A percentile compares a stretch with the other conserved stretches of the same genome.
These are phyloP conservation scores for Botrytis squamosa DNA, from an alignment of 2,329 filamentous ascomycete genomes.

Conservation along the genomic window DNA sequence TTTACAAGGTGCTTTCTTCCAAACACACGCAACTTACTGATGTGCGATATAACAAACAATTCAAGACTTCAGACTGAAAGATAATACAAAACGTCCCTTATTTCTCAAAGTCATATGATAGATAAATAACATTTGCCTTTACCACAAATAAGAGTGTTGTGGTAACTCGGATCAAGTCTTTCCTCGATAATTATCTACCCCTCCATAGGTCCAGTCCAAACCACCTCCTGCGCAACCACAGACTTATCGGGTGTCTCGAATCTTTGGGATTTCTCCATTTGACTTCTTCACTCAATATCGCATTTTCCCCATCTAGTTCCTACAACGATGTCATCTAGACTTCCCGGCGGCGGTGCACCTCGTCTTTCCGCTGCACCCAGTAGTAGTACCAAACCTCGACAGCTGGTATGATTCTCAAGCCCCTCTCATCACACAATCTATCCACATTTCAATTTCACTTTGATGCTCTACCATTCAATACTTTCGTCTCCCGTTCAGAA, in stretches of 20 bases:
- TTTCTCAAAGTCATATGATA: not conserved
- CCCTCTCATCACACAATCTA: no score
- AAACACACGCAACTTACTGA: not conserved
- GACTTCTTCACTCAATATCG: not conserved
- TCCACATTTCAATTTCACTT: no score
- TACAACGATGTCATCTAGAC: constrained; percentile 33
- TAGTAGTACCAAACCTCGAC: constrained; percentile 50
- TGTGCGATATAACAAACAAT: not conserved
- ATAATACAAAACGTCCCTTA: not conserved
- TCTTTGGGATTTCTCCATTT: not conserved
- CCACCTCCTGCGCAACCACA: not conserved
- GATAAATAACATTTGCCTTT: not conserved
- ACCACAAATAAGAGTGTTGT: not conserved
- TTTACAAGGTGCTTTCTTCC: not conserved
- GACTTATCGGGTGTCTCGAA: not conserved
- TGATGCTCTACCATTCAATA: not conserved
- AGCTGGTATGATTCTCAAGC: constrained; percentile 44
- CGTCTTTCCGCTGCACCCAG: constrained; percentile 43
- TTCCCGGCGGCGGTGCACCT: constrained; percentile 34
- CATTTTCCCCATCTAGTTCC: not conserved
- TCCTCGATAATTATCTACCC: not conserved
- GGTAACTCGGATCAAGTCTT: not conserved
- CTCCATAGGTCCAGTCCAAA: not conserved
- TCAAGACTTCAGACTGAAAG: not conserved
- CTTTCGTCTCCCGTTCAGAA: not conserved